phyloP scores from a whole-genome alignment of 371 early-diverging fungal genomes.

The Mortierella sp. region DNA sequence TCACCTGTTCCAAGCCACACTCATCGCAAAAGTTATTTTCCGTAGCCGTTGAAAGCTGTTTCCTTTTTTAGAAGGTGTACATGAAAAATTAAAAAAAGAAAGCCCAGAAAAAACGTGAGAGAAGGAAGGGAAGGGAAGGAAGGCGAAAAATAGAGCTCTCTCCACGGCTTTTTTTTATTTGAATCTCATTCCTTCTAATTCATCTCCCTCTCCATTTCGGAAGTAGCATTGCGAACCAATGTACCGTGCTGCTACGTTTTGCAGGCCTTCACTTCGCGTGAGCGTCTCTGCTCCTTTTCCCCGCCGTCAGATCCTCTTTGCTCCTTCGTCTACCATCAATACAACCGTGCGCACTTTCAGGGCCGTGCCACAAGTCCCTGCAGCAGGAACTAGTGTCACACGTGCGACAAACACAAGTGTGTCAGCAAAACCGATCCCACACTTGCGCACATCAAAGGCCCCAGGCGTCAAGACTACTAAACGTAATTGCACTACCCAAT shows the following conservation, averaged over 20 bases:
- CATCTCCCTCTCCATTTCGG: not conserved
- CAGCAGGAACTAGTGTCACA: not conserved
- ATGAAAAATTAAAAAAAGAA: too few species aligned
- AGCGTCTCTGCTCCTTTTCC: not conserved
- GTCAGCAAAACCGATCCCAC: not conserved
- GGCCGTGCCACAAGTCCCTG: conserved; percentile 8
- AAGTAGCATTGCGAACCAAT: conserved; percentile 14
- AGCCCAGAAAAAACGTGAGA: too few species aligned
- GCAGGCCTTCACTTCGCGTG: conserved; percentile 16
- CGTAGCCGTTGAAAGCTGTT: not conserved
- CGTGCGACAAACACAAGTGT: not conserved
- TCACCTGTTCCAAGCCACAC: not conserved
- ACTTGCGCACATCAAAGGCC: not conserved
- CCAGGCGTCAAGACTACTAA: not conserved
- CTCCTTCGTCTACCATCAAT: not conserved
- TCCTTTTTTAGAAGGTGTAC: too few species aligned
- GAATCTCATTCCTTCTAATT: not conserved
- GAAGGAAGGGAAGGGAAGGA: not conserved
- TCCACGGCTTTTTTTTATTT: not conserved
- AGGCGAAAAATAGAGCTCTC: not conserved
- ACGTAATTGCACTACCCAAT: not conserved
- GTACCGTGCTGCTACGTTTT: conserved; percentile 43
- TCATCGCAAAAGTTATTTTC: not conserved
- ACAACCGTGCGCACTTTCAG: conserved; percentile 19
- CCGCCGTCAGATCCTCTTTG: conserved; percentile 18